Conservation (phyloP, 2,329 filamentous ascomycete species). For the Talaromyces verruculosus region DNA sequence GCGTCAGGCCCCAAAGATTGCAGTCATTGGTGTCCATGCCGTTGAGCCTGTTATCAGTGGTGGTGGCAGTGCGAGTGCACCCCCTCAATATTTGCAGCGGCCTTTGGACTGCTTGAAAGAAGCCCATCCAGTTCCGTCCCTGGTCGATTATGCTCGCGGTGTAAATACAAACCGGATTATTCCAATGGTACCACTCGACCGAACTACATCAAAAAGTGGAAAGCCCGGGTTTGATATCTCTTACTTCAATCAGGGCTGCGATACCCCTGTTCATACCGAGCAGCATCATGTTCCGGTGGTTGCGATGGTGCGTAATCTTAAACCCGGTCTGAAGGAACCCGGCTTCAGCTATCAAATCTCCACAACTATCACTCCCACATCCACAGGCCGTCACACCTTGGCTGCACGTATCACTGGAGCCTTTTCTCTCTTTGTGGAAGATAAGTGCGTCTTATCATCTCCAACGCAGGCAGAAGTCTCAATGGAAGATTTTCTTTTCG, state of each 20-base stretch:
- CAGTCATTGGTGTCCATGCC: conserved; percentile 8
- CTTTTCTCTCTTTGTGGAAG: conserved; percentile 3
- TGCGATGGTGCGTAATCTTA: conserved; percentile 19
- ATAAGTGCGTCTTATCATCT: not conserved
- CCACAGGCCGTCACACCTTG: not conserved
- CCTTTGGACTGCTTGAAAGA: conserved; percentile 19
- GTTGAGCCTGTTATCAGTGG: conserved; percentile 18
- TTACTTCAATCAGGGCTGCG: not conserved
- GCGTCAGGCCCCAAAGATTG: conserved; percentile 5
- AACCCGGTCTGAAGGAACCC: conserved; percentile 16
- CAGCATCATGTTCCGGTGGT: conserved; percentile 15
- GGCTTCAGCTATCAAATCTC: conserved; percentile 17
- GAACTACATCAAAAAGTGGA: not conserved
- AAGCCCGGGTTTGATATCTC: not conserved
- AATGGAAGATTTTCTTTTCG: conserved; percentile 27
- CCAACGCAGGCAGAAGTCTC: not conserved
- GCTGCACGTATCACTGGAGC: conserved; percentile 3
- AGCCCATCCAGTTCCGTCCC: conserved; percentile 17
- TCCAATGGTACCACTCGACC: conserved; percentile 4
- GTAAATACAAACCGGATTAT: conserved; percentile 20
- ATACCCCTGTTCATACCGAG: conserved; percentile 11
- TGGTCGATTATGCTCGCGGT: conserved; percentile 14
- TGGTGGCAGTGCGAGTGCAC: conserved; percentile 20
- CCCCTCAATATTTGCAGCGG: conserved; percentile 21
- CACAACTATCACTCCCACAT: not conserved